Percentiles rank a stretch among this genome's conserved stretches.
Evolutionary conservation across 2,329 filamentous ascomycete species (phyloP).

Genomic region (Aureobasidium leucospermi): DNA sequence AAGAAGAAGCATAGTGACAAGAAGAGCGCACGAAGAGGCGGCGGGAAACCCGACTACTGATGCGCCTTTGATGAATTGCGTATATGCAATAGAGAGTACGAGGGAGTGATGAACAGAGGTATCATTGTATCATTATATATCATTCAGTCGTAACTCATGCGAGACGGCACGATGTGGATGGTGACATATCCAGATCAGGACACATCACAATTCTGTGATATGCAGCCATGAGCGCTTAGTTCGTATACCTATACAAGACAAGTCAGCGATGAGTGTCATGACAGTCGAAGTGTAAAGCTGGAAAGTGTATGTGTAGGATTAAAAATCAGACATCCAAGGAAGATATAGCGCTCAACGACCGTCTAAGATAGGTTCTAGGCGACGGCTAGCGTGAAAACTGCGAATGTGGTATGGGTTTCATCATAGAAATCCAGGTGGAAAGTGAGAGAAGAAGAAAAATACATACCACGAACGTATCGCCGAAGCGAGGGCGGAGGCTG

Average conservation of each 20-base stretch:
- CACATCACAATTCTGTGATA: background rate
- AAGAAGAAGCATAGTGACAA: conserved; percentile 58
- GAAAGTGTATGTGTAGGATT: background rate
- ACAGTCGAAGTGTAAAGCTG: background rate
- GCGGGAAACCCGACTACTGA: conserved; percentile 27
- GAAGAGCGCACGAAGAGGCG: conserved; percentile 47
- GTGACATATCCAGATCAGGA: background rate
- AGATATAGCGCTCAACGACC: conserved; percentile 32
- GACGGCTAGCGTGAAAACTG: conserved; percentile 68
- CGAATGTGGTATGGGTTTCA: conserved; percentile 74
- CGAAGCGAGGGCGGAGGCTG: background rate
- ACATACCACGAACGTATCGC: background rate
- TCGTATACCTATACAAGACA: background rate
- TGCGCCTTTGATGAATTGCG: too few species aligned
- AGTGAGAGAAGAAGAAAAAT: background rate
- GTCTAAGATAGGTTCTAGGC: conserved; percentile 33
- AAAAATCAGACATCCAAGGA: conserved; percentile 34
- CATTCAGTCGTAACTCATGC: background rate
- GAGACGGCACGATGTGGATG: background rate
- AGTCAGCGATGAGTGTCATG: background rate
- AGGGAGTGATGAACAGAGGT: background rate
- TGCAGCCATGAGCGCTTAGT: background rate
- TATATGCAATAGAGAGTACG: too few species aligned
- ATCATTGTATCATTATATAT: background rate
- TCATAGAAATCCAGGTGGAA: conserved; percentile 42